Conservation (phyloP, 2,329 filamentous ascomycete genomes). For the Lomentospora prolificans region DNA sequence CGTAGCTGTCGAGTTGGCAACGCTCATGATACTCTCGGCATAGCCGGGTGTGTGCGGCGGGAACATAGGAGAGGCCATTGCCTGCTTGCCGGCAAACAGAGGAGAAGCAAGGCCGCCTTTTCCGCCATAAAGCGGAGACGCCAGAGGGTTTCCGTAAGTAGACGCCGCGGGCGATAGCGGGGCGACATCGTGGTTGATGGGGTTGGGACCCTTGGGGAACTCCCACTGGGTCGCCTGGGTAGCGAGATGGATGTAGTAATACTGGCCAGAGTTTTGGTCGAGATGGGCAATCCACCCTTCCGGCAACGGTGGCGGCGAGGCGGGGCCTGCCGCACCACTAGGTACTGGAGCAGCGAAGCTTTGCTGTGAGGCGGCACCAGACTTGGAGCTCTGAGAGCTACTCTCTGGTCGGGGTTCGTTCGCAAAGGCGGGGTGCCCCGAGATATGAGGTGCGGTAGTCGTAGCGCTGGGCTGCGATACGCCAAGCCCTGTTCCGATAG, state of each 20-base stretch:
- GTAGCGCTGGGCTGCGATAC: constrained; percentile 28
- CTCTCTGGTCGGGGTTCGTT: constrained; percentile 61
- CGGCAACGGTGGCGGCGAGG: constrained; percentile 83
- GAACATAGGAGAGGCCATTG: constrained; percentile 71
- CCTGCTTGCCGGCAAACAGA: constrained; percentile 40
- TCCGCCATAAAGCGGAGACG: constrained; percentile 54
- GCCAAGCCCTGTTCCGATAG: constrained; percentile 12
- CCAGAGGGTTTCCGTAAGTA: constrained; percentile 64
- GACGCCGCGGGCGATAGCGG: constrained; percentile 76
- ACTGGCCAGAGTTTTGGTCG: constrained; percentile 91
- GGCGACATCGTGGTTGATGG: constrained; percentile 65
- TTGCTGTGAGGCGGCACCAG: neutral
- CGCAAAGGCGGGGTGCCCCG: constrained; percentile 80
- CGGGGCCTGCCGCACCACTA: constrained; percentile 44
- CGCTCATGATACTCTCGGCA: constrained; percentile 76
- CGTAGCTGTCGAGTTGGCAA: constrained; percentile 63
- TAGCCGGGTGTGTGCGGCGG: constrained; percentile 76
- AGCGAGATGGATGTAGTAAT: constrained; percentile 96
- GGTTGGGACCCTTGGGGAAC: constrained; percentile 91
- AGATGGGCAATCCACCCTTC: constrained; percentile 98
- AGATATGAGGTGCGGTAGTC: constrained; percentile 38
- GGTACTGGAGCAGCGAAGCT: constrained; percentile 7
- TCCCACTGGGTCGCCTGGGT: constrained; percentile 98
- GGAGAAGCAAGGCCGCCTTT: constrained; percentile 57
- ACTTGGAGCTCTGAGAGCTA: no score